Evolutionary conservation across 371 early-diverging fungal genomes (phyloP), one percentile per base, ranked within the genome.

Genomic region (Blastocladiella emersonii): DNA sequence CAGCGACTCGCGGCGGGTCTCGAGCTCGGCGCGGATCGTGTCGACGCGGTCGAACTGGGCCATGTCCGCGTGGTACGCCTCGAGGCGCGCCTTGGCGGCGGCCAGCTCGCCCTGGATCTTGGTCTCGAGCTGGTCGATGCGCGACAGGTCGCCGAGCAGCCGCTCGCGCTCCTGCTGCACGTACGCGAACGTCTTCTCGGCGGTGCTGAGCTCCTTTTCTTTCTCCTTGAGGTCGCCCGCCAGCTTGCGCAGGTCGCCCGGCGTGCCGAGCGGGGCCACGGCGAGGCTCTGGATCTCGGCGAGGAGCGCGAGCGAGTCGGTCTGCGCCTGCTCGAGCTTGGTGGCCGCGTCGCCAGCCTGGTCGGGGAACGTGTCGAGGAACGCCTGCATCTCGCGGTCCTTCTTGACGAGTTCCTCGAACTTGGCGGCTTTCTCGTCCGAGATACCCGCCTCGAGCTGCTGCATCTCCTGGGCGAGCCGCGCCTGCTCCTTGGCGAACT

Each of bases 341-440:
- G 64, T 62, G n/a, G 57, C 25, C 10, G 68, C 64, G 25, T 73
- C 76, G n/a, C 19, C 41, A 32, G 66, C 67, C 32, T 68, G 61
- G 8, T 63, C 65, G 6, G 78, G 78, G 62, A 72, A 77, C 30
- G 60, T 57, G 41, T 78, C 75, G 19, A 81, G 41, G 63, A 78
- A 81, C 8, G 66, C 49, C 63, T 72, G 70, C 81, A 81, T 81
- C 56, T 79, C 81, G 35, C 66, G 36, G 61, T 81, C 81, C 34
- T 76, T 72, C 63, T 78, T 76, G 34, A 76, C 63, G 23, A 81
- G 73, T 61, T 81, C 81, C 43, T 76, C 78, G 66, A 73, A 81
- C 65, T 81, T 81, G 21, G 72, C 71, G 61, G 70, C 68, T 49
- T 70, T 70, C 27, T 80, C 81, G 17, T 49, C 75, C 67, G 63